Evolutionary conservation across 225 moss, liverwort and hornwort genomes (phyloP).

Genomic region (Bryum argenteum): DNA sequence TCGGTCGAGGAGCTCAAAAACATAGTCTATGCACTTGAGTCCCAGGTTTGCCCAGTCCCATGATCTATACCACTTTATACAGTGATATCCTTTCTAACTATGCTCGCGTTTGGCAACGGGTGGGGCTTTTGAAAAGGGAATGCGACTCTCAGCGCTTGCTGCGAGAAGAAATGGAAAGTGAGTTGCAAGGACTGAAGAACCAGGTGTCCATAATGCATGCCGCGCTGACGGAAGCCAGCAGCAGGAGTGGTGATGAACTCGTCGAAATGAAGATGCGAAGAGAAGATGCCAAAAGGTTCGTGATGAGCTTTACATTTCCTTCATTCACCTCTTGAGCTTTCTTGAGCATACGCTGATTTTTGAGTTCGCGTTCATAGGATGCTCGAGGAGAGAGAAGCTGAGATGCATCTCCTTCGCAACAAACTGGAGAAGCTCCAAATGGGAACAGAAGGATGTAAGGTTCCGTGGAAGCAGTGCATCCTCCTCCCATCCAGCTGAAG

Average conservation of each 20-base stretch:
- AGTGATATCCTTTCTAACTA: too few relatives aligned
- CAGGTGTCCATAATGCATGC: constrained; percentile 62
- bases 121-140: constrained; percentile 56
- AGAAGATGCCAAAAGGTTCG: constrained; percentile 72
- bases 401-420: constrained; percentile 39
- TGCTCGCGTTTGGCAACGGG: constrained; percentile 4
- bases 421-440: constrained; percentile 42
- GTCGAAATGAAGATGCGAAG: constrained; percentile 55
- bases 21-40: constrained; percentile 85
- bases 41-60: constrained; percentile 45
- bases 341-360: neutral
- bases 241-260: constrained; percentile 38
- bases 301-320: neutral
- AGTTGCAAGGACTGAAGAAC: constrained; percentile 56
- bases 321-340: too few relatives aligned
- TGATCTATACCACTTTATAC: too few relatives aligned
- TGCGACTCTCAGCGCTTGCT: constrained; percentile 62
- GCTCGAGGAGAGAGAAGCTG: constrained; percentile 42
- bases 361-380: constrained; percentile 21
- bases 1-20: constrained; percentile 91
- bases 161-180: constrained; percentile 67
- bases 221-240: constrained; percentile 54
- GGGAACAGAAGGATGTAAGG: constrained; percentile 28
- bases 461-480: constrained; percentile 4
- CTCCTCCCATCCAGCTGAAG: constrained; percentile 23